Evolutionary conservation across 1,284 basidiomycete genomes (phyloP).

Genomic region (Mycena citricolor): DNA sequence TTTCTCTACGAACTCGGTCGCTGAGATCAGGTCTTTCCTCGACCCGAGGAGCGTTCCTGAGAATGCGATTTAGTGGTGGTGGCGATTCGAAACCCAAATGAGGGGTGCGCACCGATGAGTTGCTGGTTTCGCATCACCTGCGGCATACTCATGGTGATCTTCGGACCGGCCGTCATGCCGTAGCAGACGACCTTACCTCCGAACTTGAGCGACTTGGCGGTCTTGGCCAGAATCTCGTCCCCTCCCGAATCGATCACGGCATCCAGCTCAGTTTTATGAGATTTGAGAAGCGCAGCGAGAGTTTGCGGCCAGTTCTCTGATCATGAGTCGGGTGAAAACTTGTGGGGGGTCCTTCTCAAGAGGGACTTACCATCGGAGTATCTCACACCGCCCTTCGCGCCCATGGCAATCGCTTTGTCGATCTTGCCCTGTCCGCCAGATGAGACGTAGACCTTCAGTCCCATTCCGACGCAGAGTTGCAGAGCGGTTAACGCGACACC

Average conservation of each 20-base stretch:
- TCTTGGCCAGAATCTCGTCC: slow-evolving; percentile 68
- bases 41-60: slow-evolving; percentile 85
- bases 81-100: not conserved
- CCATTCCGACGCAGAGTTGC: slow-evolving; percentile 75
- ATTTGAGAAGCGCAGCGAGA: slow-evolving; percentile 51
- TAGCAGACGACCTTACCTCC: slow-evolving; percentile 78
- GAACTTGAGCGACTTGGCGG: slow-evolving; percentile 57
- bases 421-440: slow-evolving; percentile 75
- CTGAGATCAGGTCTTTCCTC: slow-evolving; percentile 69
- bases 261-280: slow-evolving; percentile 47
- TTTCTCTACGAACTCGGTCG: slow-evolving; percentile 68
- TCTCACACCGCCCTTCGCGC: slow-evolving; percentile 77
- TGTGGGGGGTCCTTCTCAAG: too few relatives aligned
- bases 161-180: slow-evolving; percentile 59
- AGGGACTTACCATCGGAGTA: slow-evolving; percentile 62
- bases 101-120: slow-evolving; percentile 56
- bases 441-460: slow-evolving; percentile 83
- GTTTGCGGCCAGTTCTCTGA: slow-evolving; percentile 67
- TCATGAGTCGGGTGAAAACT: too few relatives aligned
- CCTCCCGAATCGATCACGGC: slow-evolving; percentile 83
- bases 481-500: slow-evolving; percentile 80
- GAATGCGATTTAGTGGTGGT: not conserved
- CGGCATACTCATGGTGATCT: slow-evolving; percentile 71
- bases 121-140: slow-evolving; percentile 77
- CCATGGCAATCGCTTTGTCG: slow-evolving; percentile 60